phyloP scores from a whole-genome alignment of 1,284 basidiomycete species.

The Moesziomyces parantarcticus region DNA sequence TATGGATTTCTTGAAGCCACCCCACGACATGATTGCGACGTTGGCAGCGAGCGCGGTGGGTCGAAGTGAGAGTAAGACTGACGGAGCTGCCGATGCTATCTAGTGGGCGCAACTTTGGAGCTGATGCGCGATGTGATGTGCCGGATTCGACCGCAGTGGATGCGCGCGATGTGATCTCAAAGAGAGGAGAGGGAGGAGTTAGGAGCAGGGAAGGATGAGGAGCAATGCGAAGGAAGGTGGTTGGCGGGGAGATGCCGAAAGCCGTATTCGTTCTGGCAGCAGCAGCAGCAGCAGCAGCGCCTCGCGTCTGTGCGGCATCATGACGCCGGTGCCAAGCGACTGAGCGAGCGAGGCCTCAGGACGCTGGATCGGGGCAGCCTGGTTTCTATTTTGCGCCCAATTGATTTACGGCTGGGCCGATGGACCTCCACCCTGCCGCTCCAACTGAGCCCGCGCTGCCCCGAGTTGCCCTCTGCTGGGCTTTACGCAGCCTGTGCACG shows the following conservation, averaged over 20 bases:
- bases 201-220: constrained; percentile 2
- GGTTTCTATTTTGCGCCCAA: constrained; percentile 2
- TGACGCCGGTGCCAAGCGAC: neutral
- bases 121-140: constrained; percentile 1
- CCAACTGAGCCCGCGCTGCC: constrained; percentile 4
- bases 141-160: neutral
- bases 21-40: constrained; percentile 62
- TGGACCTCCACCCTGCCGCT: constrained; percentile 7
- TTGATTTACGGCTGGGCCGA: constrained; percentile 1
- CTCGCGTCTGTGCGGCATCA: constrained; percentile 13
- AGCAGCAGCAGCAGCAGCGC: too few species aligned
- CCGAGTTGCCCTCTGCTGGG: too few species aligned
- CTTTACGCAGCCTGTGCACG: constrained; percentile 23
- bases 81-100: neutral
- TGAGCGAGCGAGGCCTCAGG: too few species aligned
- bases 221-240: constrained; percentile 1
- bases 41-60: neutral
- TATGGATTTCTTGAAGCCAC: constrained; percentile 89
- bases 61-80: neutral
- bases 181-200: neutral
- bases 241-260: neutral
- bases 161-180: neutral
- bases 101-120: too few species aligned
- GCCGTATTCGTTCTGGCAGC: too few species aligned
- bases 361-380: too few species aligned